A percentile compares a stretch with the other conserved stretches of the same genome.
phyloP scores from a whole-genome alignment of 2,329 filamentous ascomycete genomes.

The Aspergillus aculeatinus region DNA sequence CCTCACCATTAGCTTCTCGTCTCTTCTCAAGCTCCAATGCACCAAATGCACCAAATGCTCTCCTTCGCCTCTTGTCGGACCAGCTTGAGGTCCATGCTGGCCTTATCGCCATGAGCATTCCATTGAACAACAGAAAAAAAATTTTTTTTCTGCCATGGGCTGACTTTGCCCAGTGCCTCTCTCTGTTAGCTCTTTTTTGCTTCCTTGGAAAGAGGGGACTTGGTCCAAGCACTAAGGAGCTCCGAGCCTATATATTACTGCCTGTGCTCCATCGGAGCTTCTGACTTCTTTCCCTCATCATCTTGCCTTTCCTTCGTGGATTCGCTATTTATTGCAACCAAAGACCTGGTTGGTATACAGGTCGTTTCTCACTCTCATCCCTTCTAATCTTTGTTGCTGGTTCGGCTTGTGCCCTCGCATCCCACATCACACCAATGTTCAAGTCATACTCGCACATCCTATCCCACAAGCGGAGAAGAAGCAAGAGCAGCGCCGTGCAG shows the following conservation, averaged over 20 bases:
- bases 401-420: background rate
- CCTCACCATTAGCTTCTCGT: background rate
- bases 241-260: background rate
- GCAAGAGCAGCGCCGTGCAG: constrained; percentile 12
- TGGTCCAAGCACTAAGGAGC: background rate
- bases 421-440: constrained; percentile 10
- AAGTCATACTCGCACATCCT: constrained; percentile 15
- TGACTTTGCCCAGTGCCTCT: background rate
- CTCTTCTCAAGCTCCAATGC: background rate
- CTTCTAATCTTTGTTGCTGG: background rate
- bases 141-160: background rate
- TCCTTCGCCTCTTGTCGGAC: background rate
- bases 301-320: background rate
- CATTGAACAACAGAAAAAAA: background rate
- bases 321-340: background rate
- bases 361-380: background rate
- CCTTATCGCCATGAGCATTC: background rate
- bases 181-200: background rate
- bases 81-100: constrained; percentile 5
- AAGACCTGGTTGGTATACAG: background rate
- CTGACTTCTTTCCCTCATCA: background rate
- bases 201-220: background rate
- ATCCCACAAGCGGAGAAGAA: constrained; percentile 15
- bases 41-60: background rate
- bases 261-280: background rate